These are phyloP conservation scores for Stachybotrys chlorohalonatus DNA, from an alignment of 2,329 filamentous ascomycete genomes.

Conservation along the genomic window DNA sequence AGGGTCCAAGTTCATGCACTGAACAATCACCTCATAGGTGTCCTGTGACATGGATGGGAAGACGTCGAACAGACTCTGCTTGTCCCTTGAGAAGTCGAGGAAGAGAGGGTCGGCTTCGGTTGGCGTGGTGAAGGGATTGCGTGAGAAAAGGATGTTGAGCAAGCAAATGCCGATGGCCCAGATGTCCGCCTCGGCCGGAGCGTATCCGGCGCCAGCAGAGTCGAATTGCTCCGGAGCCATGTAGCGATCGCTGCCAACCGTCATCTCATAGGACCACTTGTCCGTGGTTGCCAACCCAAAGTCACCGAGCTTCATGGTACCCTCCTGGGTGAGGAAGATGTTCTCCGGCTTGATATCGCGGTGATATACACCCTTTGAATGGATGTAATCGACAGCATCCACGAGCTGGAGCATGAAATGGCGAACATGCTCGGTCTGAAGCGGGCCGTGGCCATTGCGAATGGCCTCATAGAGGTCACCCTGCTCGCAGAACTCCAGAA, in stretches of 20 bases:
- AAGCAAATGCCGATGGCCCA: conserved; percentile 97
- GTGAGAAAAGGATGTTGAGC: conserved; percentile 91
- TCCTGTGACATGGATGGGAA: conserved; percentile 99
- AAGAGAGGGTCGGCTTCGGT: conserved; percentile 88
- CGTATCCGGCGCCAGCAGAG: conserved; percentile 78
- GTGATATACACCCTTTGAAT: conserved; percentile 85
- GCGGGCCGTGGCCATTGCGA: conserved; percentile 73
- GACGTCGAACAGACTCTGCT: conserved; percentile 93
- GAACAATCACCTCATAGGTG: conserved; percentile 85
- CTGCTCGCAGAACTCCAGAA: conserved; percentile 90
- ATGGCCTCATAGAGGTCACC: conserved; percentile 98
- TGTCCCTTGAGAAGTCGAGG: conserved; percentile 85
- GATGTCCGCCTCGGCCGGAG: conserved; percentile 84
- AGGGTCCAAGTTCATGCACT: conserved; percentile 88
- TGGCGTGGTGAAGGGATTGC: conserved; percentile 90
- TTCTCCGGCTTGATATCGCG: conserved; percentile 99
- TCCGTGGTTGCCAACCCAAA: conserved; percentile 89
- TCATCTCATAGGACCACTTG: conserved; percentile 83
- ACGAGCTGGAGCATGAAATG: conserved; percentile 95
- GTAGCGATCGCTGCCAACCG: conserved; percentile 94
- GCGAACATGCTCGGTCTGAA: conserved; percentile 93
- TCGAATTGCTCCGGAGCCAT: conserved; percentile 99
- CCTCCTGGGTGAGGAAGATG: conserved; percentile 83
- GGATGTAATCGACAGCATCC: conserved; percentile 81
- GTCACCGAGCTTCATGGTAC: conserved; percentile 92